Evolutionary conservation across 2,329 filamentous ascomycete genomes (phyloP).

Genomic region (Fusarium denticulatum): DNA sequence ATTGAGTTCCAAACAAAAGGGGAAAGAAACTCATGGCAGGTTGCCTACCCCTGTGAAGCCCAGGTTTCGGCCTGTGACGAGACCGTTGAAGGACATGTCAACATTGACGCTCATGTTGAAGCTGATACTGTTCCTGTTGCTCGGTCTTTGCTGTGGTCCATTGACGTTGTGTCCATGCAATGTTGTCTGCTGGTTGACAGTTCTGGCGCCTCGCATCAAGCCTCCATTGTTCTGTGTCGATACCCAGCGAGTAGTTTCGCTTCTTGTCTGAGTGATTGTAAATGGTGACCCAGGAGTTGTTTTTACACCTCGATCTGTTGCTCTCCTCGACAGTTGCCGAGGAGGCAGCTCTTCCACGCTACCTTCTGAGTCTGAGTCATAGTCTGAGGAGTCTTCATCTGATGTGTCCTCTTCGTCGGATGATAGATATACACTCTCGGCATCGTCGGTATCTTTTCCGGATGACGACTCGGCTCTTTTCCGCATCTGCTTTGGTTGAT

Average conservation of each 20-base stretch:
- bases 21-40: not conserved
- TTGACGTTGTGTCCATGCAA: conserved; percentile 29
- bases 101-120: conserved; percentile 41
- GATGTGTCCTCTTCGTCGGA: conserved; percentile 27
- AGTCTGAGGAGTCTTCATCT: conserved; percentile 27
- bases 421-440: conserved; percentile 37
- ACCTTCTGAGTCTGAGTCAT: conserved; percentile 20
- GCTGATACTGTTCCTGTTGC: conserved; percentile 35
- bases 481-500: conserved; percentile 2
- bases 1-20: not conserved
- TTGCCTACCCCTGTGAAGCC: conserved; percentile 38
- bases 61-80: conserved; percentile 40
- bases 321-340: conserved; percentile 22
- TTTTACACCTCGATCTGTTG: conserved; percentile 7
- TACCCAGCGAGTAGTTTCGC: conserved; percentile 39
- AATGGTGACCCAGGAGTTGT: conserved; percentile 8
- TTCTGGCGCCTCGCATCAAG: conserved; percentile 31
- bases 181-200: conserved; percentile 33
- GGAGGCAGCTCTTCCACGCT: conserved; percentile 24
- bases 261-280: conserved; percentile 29
- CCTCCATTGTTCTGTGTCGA: conserved; percentile 25
- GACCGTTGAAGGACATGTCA: conserved; percentile 39
- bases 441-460: conserved; percentile 15
- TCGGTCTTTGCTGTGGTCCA: conserved; percentile 5
- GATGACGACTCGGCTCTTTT: conserved; percentile 20